Base-by-base conservation (phyloP, 805 yeast species). In the Pichia ethanolica region DNA sequence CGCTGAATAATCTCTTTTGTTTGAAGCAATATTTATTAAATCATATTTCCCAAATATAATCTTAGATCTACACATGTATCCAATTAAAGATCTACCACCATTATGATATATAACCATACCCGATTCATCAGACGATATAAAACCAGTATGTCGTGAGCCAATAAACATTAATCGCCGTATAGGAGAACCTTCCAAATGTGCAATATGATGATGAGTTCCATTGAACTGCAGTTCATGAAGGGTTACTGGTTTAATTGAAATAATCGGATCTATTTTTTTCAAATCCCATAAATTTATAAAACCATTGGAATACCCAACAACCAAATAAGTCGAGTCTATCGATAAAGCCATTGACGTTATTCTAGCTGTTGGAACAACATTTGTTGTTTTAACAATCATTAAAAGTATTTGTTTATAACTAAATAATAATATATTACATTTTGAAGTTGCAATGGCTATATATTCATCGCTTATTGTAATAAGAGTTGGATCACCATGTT, bases 281-380 rank as follows among this genome's bases (percentile, higher is more conserved):
- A 83, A 56, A 53, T 86, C 82, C 95, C 96, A 91, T 2, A 86
- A 56, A 32, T 74, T 67, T 3, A 90, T 73, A 47, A 70, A 71
- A 0, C 97, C 98, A 26, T 73, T 66, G 5, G 71, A 69, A 55
- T 75, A 80, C 1, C 96, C 95, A 0, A 81, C 83, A 0, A 85
- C 88, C 3, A 89, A 54, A 57, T 74, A 77, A 0, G 84, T 72
- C 1, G 86, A 83, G 61, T 90, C 96, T 7, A 77, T 67, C 0
- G 93, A 83, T 12, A 84, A 65, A 0, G 79, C 71, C 27, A 89
- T 59, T 3, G 78, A 52, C 0, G 85, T 73, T 0, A 88, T 79
- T 0, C 72, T 56, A 0, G 83, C 81, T 35, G 71, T 61, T 12
- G 65, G 65, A 1, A 62, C 47, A 1, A 69, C 65, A 20, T 54